These are phyloP conservation scores for Ascochyta rabiei DNA, from an alignment of 2,329 filamentous ascomycete species.

Conservation along the genomic window DNA sequence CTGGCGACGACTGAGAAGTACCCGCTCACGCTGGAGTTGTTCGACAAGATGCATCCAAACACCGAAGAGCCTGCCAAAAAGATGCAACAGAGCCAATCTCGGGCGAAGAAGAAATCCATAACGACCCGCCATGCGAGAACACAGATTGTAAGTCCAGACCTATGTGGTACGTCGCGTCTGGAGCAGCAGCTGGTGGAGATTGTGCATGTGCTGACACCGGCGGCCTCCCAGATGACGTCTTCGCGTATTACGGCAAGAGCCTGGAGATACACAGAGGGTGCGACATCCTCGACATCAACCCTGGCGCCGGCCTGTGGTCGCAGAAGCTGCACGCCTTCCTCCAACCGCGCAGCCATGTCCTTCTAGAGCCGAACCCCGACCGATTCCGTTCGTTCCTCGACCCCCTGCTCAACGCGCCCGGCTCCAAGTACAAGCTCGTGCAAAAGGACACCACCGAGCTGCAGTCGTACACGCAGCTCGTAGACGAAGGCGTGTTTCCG, in stretches of 20 bases:
- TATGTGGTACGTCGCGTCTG: slow-evolving; percentile 51
- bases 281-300: slow-evolving; percentile 86
- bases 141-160: slow-evolving; percentile 52
- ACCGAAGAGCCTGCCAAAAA: neutral
- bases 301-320: slow-evolving; percentile 80
- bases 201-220: slow-evolving; percentile 14
- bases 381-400: slow-evolving; percentile 67
- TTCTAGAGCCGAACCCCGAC: slow-evolving; percentile 73
- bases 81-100: neutral
- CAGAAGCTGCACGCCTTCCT: slow-evolving; percentile 74
- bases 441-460: slow-evolving; percentile 28
- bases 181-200: neutral
- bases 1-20: slow-evolving; percentile 22
- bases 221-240: slow-evolving; percentile 64
- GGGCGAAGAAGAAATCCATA: neutral
- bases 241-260: slow-evolving; percentile 71
- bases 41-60: slow-evolving; percentile 16
- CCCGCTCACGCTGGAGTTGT: slow-evolving; percentile 20
- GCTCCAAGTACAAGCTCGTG: slow-evolving; percentile 57
- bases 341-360: slow-evolving; percentile 78
- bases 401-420: slow-evolving; percentile 48
- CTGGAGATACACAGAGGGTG: slow-evolving; percentile 75
- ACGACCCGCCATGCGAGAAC: slow-evolving; percentile 17
- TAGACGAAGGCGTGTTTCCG: slow-evolving; percentile 59
- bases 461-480: slow-evolving; percentile 56